Evolutionary conservation across 495 filamentous ascomycete genomes (phyloP), one percentile per base, ranked within the genome.

Genomic region (Aspergillus bertholletiae): DNA sequence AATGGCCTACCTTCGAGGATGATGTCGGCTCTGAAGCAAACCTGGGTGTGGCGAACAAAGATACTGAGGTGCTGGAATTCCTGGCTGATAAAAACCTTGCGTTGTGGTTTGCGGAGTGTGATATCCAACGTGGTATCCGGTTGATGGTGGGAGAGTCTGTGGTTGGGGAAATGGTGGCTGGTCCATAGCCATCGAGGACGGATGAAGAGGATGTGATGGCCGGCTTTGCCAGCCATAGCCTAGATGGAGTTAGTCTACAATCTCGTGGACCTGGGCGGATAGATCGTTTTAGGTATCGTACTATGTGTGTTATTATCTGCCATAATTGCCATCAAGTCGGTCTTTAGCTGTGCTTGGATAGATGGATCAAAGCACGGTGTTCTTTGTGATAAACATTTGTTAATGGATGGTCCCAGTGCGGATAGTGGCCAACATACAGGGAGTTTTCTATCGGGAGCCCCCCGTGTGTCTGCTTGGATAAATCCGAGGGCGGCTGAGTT

Each of bases 201-300:
- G 58, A 22, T 61, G 60, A 18, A 66, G 50, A 21, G 60, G 60
- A 13, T 61, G 55, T 11, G 64, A 35, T 40, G 59, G 50, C 53
- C 61, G 55, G 43, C 53, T 57, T 46, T 58, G 57, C 64, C 64
- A 67, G 54, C 55, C 48, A 51, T 67, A 67, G 34, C 62, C 64
- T 67, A 49, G 12, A 5, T 2, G 4, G 46, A 1, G 56, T 63
- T 53, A 63, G 58, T 51, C 13, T 24, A 2, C 12, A 20, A 39
- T 23, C 22, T 21, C 7, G 13, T 20, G 9, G 9, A 8, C 27
- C 20, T 30, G 15, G 15, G 22, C 22, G 8, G 39, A 13, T 12
- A n/a, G n/a, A n/a, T n/a, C n/a, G n/a, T n/a, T n/a, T n/a, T n/a
- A 30, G 40, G n/a, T 43, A 47, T 49, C 54, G 21, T 65, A 65